phyloP scores from a whole-genome alignment of 2,329 filamentous ascomycete genomes.

The Phialophora verrucosa region DNA sequence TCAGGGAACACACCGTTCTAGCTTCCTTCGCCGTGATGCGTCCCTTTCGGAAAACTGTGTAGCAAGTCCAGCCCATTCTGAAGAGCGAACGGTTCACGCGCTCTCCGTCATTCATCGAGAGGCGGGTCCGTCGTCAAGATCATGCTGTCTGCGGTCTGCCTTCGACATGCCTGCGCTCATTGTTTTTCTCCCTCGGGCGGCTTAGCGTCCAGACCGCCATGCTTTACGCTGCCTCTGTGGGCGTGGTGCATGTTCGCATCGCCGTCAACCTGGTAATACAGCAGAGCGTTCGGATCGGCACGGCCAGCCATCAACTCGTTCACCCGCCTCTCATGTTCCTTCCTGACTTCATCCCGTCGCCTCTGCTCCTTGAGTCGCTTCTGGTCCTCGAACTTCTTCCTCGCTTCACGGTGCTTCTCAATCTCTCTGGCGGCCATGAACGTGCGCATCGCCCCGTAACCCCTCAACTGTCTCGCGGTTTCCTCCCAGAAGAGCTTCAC shows the following conservation, averaged over 20 bases:
- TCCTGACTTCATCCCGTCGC: constrained; percentile 6
- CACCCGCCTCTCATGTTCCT: not conserved
- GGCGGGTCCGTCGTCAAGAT: not conserved
- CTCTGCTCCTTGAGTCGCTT: constrained; percentile 1
- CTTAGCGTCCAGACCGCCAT: not conserved
- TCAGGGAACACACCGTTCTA: not conserved
- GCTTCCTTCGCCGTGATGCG: not conserved
- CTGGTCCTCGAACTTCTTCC: not conserved
- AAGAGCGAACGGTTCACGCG: not conserved
- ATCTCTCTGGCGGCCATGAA: constrained; percentile 32
- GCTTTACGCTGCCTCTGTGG: not conserved
- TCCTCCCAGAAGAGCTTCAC: constrained; percentile 33
- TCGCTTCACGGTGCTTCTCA: constrained; percentile 12
- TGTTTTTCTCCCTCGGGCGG: not conserved
- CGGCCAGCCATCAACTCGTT: not conserved
- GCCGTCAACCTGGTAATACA: constrained; percentile 3
- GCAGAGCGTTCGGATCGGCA: not conserved
- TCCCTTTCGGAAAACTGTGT: not conserved
- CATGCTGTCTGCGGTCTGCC: not conserved
- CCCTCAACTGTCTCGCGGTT: constrained; percentile 3
- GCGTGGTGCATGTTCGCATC: not conserved
- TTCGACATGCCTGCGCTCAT: not conserved
- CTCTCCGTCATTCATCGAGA: not conserved
- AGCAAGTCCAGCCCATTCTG: not conserved
- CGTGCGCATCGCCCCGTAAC: constrained; percentile 27